Conservation (phyloP, 805 yeast genomes). For the Candida maris region DNA sequence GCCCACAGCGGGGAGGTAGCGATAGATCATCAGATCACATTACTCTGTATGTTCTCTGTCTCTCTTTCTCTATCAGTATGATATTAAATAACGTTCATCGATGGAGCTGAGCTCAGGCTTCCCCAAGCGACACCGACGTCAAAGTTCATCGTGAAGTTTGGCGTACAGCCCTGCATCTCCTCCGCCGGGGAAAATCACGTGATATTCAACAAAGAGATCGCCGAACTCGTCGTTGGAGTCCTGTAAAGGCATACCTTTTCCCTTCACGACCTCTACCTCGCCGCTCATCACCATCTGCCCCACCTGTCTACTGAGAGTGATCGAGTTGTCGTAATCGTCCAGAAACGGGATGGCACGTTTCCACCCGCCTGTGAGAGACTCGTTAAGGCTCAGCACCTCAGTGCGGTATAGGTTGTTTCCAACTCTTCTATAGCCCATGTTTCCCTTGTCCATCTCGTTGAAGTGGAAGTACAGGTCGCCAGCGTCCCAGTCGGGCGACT, state of each 20-base stretch:
- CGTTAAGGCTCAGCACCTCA: constrained; percentile 68
- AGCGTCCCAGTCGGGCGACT: constrained; percentile 73
- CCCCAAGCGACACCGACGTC: too few species aligned
- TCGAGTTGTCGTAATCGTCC: constrained; percentile 50
- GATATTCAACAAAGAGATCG: constrained; percentile 48
- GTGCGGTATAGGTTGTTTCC: constrained; percentile 73
- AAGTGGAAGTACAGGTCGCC: constrained; percentile 74
- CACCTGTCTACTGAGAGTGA: constrained; percentile 42
- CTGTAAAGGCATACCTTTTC: constrained; percentile 80
- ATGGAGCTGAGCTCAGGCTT: too few species aligned
- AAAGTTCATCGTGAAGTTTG: constrained; percentile 30
- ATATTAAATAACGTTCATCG: too few species aligned
- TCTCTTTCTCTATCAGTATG: too few species aligned
- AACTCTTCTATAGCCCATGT: constrained; percentile 84
- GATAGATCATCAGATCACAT: too few species aligned
- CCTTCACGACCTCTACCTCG: constrained; percentile 65
- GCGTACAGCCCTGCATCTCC: constrained; percentile 24
- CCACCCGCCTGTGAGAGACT: constrained; percentile 84
- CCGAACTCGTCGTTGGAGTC: constrained; percentile 52
- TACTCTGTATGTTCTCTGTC: too few species aligned
- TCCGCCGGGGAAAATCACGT: constrained; percentile 41
- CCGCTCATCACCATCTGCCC: constrained; percentile 61
- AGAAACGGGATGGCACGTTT: constrained; percentile 59
- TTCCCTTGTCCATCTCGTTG: constrained; percentile 49
- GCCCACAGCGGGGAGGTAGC: too few species aligned